Percentiles rank a stretch among this genome's conserved stretches.
phyloP scores from a whole-genome alignment of 2,329 filamentous ascomycete species.

The Colletotrichum kahawae region DNA sequence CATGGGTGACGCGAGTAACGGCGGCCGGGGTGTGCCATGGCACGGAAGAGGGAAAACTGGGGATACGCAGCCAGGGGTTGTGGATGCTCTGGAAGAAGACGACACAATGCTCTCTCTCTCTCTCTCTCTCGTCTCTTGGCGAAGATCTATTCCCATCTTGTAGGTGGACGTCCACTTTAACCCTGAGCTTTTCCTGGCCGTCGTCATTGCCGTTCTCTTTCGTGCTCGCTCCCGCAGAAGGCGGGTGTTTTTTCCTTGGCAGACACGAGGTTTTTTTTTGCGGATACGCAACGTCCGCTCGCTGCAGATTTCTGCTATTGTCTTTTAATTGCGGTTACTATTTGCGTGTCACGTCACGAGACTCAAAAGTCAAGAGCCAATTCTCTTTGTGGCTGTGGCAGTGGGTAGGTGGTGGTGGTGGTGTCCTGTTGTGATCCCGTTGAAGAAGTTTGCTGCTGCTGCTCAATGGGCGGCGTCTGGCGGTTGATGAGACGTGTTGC shows the following conservation, averaged over 20 bases:
- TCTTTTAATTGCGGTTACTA: neutral
- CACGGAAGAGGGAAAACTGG: slow-evolving; percentile 7
- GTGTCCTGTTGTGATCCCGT: slow-evolving; percentile 9
- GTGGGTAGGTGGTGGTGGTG: neutral
- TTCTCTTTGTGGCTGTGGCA: neutral
- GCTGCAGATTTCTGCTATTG: neutral
- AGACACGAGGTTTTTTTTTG: neutral
- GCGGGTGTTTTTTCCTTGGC: neutral
- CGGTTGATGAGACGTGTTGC: slow-evolving; percentile 24
- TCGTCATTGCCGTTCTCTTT: neutral
- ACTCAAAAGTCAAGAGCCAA: neutral
- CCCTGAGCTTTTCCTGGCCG: neutral
- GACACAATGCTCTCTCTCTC: neutral
- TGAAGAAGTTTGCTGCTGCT: slow-evolving; percentile 4
- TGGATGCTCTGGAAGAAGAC: neutral
- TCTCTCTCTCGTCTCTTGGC: neutral
- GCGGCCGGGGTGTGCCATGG: neutral
- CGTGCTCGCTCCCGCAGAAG: neutral
- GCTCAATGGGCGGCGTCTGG: slow-evolving; percentile 13
- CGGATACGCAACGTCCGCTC: neutral
- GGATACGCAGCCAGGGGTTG: neutral
- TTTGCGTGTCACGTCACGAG: neutral
- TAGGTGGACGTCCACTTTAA: neutral
- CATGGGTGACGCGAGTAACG: slow-evolving; percentile 13
- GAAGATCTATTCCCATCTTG: neutral